A percentile compares a stretch with the other conserved stretches of the same genome.
Evolutionary conservation across 1,139 yeast species (phyloP).

Genomic region (Candida frijolesensis): DNA sequence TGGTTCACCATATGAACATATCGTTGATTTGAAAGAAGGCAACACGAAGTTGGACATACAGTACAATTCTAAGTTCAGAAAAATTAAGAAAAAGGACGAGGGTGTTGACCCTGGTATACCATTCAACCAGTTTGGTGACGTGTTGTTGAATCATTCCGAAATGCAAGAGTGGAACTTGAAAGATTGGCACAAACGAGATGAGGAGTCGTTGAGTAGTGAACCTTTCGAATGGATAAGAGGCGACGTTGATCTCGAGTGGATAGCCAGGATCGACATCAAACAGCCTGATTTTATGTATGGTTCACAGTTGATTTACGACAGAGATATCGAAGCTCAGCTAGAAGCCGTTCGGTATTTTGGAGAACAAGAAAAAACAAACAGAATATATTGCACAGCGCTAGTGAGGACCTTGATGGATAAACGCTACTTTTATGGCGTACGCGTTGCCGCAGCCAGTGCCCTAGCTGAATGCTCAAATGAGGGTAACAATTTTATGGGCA

Average conservation of each 20-base stretch:
- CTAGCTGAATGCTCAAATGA: constrained; percentile 67
- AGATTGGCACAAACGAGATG: constrained; percentile 75
- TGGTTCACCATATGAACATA: constrained; percentile 99
- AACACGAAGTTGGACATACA: constrained; percentile 89
- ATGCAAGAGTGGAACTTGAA: constrained; percentile 70
- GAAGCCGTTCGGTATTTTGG: constrained; percentile 82
- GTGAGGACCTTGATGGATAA: constrained; percentile 81
- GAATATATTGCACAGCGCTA: constrained; percentile 75
- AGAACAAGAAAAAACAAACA: constrained; percentile 54
- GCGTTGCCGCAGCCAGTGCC: constrained; percentile 85
- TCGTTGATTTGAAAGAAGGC: constrained; percentile 85
- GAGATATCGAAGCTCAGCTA: constrained; percentile 94
- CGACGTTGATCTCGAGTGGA: constrained; percentile 98
- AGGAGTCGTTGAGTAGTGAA: constrained; percentile 64
- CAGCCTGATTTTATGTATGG: constrained; percentile 97
- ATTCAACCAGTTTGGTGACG: constrained; percentile 77
- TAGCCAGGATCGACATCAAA: constrained; percentile 74
- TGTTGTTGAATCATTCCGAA: constrained; percentile 62
- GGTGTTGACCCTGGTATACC: constrained; percentile 44
- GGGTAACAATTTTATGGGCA: constrained; percentile 68
- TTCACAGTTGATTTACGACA: constrained; percentile 89
- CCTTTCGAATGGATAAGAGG: constrained; percentile 98
- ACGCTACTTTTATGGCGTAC: constrained; percentile 85
- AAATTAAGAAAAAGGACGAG: constrained; percentile 60
- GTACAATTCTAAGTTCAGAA: constrained; percentile 87